These are phyloP conservation scores for Tuber magnatum DNA, from an alignment of 495 filamentous ascomycete species.

Conservation along the genomic window DNA sequence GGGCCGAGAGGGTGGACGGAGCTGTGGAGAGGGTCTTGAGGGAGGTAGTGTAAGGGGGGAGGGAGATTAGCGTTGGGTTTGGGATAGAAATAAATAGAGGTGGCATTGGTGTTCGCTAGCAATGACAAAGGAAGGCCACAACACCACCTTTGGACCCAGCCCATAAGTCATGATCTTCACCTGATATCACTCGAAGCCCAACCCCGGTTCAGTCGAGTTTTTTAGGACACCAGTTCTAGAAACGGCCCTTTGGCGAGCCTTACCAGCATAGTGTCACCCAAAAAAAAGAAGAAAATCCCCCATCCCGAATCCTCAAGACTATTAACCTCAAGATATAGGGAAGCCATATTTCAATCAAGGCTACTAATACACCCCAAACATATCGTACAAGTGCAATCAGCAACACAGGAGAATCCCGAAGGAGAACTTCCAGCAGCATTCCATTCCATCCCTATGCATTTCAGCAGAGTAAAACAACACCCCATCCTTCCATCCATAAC, in stretches of 20 bases:
- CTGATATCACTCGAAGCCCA: not conserved
- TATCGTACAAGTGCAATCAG: not conserved
- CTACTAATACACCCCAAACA: not conserved
- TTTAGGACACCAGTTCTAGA: not conserved
- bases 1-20: slow-evolving; percentile 64
- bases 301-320: not conserved
- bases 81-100: not conserved
- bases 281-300: not conserved
- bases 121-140: not conserved
- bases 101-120: not conserved
- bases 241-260: not conserved
- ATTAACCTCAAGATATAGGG: not conserved
- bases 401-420: not conserved
- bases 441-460: not conserved
- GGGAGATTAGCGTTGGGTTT: not conserved
- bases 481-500: not conserved
- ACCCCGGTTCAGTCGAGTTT: not conserved
- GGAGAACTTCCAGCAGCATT: not conserved
- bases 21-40: slow-evolving; percentile 54
- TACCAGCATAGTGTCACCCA: not conserved
- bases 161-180: not conserved
- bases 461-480: not conserved
- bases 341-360: not conserved
- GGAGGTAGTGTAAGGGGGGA: slow-evolving; percentile 9
- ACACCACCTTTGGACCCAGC: not conserved